These are phyloP conservation scores for Ophiostoma sp. DNA, from an alignment of 2,329 filamentous ascomycete species.

Conservation along the genomic window DNA sequence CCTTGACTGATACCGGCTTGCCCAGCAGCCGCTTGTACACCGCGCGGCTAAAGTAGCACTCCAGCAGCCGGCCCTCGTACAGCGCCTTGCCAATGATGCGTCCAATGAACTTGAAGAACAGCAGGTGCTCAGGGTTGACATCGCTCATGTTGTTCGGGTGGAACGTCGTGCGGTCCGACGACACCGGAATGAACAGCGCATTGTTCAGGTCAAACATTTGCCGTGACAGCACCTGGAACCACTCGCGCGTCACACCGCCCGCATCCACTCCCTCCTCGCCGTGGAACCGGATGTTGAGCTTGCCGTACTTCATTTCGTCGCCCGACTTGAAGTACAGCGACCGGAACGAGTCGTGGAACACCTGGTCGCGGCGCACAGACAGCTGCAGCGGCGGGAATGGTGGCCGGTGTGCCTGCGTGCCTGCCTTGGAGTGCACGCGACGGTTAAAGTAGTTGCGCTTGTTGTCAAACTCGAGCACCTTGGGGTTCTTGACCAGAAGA, in stretches of 20 bases:
- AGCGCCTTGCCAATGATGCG: slow-evolving; percentile 97
- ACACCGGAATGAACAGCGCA: slow-evolving; percentile 91
- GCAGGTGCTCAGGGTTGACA: slow-evolving; percentile 90
- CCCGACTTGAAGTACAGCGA: slow-evolving; percentile 95
- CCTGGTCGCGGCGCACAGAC: slow-evolving; percentile 83
- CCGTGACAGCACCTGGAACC: slow-evolving; percentile 95
- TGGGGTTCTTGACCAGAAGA: slow-evolving; percentile 93
- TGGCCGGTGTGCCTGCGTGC: slow-evolving; percentile 53
- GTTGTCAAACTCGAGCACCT: slow-evolving; percentile 98
- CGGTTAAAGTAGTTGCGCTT: slow-evolving; percentile 99
- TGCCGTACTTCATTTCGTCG: slow-evolving; percentile 98
- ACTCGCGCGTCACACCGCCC: slow-evolving; percentile 93
- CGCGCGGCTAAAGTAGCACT: slow-evolving; percentile 97
- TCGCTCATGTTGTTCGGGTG: slow-evolving; percentile 92
- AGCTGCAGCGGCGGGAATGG: slow-evolving; percentile 72
- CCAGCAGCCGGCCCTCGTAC: slow-evolving; percentile 90
- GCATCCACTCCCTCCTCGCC: slow-evolving; percentile 97
- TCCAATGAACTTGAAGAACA: slow-evolving; percentile 99
- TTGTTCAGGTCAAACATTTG: slow-evolving; percentile 99
- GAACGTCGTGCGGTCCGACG: slow-evolving; percentile 96
- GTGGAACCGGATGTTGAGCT: slow-evolving; percentile 95
- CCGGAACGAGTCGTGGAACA: slow-evolving; percentile 98
- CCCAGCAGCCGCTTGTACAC: slow-evolving; percentile 97
- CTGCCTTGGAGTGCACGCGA: slow-evolving; percentile 69
- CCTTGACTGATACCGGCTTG: slow-evolving; percentile 92